Conservation (phyloP, 257 asterid species). For the Solanum sejunctum region DNA sequence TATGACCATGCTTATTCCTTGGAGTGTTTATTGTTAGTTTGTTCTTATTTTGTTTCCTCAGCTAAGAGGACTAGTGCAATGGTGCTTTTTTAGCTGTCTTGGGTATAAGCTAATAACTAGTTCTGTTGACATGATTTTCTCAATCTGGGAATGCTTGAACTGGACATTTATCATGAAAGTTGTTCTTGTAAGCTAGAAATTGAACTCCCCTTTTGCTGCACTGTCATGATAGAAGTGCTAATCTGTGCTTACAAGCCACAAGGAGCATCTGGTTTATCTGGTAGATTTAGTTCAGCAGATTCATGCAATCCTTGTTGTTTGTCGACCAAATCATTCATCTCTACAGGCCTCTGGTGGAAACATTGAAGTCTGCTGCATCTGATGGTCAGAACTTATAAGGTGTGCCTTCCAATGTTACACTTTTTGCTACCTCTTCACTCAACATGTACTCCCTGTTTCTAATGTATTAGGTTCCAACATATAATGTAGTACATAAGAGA, state of each 20-base stretch:
- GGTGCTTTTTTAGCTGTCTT: background rate
- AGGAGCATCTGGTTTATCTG: background rate
- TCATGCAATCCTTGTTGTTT: background rate
- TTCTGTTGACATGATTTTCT: background rate
- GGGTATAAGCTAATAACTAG: background rate
- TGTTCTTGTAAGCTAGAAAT: background rate
- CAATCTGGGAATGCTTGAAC: background rate
- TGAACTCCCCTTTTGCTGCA: background rate
- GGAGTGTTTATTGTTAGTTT: background rate
- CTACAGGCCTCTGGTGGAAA: background rate
- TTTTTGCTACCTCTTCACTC: background rate
- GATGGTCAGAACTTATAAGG: background rate
- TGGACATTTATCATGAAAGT: background rate
- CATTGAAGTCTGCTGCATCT: background rate
- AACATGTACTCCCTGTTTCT: background rate
- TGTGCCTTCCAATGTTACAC: background rate
- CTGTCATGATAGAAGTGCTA: background rate
- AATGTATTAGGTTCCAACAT: too few relatives aligned
- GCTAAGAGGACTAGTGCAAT: background rate
- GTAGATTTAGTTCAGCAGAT: background rate
- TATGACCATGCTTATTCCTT: background rate
- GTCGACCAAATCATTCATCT: background rate
- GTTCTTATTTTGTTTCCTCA: background rate
- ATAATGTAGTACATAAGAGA: too few relatives aligned
- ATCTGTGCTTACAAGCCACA: background rate